Evolutionary conservation across 495 filamentous ascomycete species (phyloP), one percentile per base, ranked within the genome.

Genomic region (Parmelia sp.): DNA sequence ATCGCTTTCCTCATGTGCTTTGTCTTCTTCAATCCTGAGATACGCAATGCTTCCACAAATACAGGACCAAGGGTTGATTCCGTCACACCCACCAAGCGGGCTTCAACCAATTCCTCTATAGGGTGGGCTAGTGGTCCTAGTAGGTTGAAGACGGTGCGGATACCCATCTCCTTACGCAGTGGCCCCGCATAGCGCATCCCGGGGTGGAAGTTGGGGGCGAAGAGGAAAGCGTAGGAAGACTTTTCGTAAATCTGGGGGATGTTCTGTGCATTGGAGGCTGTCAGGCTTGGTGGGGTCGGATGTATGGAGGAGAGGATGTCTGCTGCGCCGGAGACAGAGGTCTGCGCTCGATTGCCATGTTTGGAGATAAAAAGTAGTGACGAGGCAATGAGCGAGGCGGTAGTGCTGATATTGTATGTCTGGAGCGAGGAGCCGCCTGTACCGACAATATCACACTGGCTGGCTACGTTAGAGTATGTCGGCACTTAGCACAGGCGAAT

Each of bases 351-450:
- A 78, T 97, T 97, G 63, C 95, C 95, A 78, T 99, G 94, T 75
- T 99, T 98, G 62, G 88, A 89, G 60, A 96, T 80, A 53, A 94
- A 78, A 23, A 97, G 82, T 17, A 91, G 76, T 21, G 89, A 85
- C 8, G 92, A 93, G 63, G 89, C 92, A 53, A 99, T 80, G 70
- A 99, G 96, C 8, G 92, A 96, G 6, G 95, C 84, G 10, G 93
- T 96, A 5, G 94, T 97, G 68, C 87, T 91, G 73, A 99, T 90
- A 74, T 99, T 99, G 84, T 96, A 97, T 25, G 95, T 99, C 73
- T 91, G 89, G 79, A 97, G 91, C 39, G 88, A 88, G 77, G 97
- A 94, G 71, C 95, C 95, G 58, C 95, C 95, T 19, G 95, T 99
- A 70, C 95, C 95, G 55, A 97, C 95, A 70, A 99, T 96, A 74